A percentile compares a stretch with the other conserved stretches of the same genome.
These are phyloP conservation scores for Mortierella sp. DNA, from an alignment of 371 early-diverging fungal genomes.

Conservation along the genomic window DNA sequence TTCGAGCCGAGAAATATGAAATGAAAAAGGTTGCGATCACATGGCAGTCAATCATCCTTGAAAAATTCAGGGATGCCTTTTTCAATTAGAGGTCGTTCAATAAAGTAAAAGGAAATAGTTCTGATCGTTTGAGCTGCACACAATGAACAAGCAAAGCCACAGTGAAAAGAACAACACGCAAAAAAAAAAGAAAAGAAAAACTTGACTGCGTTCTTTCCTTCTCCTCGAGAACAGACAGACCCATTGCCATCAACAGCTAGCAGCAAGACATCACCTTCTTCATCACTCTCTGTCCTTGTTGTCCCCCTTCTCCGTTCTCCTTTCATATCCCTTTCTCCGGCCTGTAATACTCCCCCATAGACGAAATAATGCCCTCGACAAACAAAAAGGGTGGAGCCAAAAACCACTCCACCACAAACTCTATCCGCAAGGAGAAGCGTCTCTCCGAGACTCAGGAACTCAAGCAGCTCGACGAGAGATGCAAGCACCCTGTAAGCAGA, in stretches of 20 bases:
- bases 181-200: background rate
- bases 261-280: background rate
- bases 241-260: conserved; percentile 2
- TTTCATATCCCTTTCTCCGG: background rate
- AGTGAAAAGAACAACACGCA: background rate
- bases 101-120: background rate
- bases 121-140: background rate
- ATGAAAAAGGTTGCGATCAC: too few relatives aligned
- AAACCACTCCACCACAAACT: conserved; percentile 16
- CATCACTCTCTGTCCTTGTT: background rate
- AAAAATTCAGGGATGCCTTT: background rate
- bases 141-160: background rate
- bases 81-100: background rate
- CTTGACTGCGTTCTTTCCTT: conserved; percentile 6
- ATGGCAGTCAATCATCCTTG: background rate
- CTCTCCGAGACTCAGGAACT: conserved; percentile 49
- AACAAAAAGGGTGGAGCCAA: conserved; percentile 36
- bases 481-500: conserved; percentile 43
- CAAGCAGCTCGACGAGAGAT: conserved; percentile 44
- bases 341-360: background rate
- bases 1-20: too few relatives aligned
- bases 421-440: conserved; percentile 35
- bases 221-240: background rate
- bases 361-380: conserved; percentile 26
- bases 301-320: background rate